Conservation (phyloP, 768 basidiomycete genomes). For the Gautieria morchelliformis region DNA sequence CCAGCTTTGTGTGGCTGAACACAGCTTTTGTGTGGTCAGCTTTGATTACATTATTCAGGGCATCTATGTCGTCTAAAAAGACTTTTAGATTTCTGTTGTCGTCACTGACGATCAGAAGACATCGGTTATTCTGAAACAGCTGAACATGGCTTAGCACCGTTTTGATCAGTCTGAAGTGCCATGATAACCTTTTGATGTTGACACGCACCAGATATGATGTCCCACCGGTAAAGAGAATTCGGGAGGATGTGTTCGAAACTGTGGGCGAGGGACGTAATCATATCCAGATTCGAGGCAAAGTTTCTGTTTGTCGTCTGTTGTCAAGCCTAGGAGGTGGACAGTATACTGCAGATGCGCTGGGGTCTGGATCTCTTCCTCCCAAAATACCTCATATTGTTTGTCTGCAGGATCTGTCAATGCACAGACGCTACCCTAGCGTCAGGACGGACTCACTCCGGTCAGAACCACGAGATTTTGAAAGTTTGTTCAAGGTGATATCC, state of each 20-base stretch:
- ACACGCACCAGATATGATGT: conserved; percentile 22
- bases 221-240: conserved; percentile 19
- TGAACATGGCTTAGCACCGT: conserved; percentile 26
- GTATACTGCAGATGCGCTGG: conserved; percentile 19
- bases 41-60: conserved; percentile 24
- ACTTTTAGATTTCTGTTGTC: conserved; percentile 24
- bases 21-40: conserved; percentile 18
- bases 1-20: conserved; percentile 38
- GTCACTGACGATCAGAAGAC: conserved; percentile 34
- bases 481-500: not conserved
- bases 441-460: not conserved
- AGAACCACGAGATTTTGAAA: not conserved
- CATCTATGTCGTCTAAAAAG: conserved; percentile 27
- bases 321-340: conserved; percentile 24
- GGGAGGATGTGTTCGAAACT: conserved; percentile 6
- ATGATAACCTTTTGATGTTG: too few species aligned
- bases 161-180: too few species aligned
- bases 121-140: conserved; percentile 30
- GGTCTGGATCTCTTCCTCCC: not conserved
- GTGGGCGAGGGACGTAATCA: conserved; percentile 22
- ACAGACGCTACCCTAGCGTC: not conserved
- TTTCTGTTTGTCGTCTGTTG: conserved; percentile 26
- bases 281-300: conserved; percentile 23
- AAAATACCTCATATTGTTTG: not conserved
- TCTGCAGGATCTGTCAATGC: not conserved